phyloP scores from a whole-genome alignment of 179 eudicot species.

The Pouteria campechiana region DNA sequence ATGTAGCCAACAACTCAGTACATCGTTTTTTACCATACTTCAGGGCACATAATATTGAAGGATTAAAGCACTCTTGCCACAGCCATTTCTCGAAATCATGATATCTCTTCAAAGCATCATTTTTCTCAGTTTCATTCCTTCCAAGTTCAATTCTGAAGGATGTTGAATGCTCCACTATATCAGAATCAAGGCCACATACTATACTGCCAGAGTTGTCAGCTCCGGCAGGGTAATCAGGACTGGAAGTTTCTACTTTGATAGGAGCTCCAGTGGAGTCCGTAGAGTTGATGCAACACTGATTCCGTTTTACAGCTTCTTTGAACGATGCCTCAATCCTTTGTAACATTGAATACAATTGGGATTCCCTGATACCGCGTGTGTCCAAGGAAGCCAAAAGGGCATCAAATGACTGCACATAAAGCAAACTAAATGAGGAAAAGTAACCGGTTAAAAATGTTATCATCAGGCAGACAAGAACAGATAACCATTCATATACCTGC shows the following conservation, averaged over 20 bases:
- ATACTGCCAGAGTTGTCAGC: slow-evolving; percentile 45
- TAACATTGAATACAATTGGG: slow-evolving; percentile 60
- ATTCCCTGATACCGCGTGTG: slow-evolving; percentile 74
- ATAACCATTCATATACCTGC: too few relatives aligned
- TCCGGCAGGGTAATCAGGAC: slow-evolving; percentile 17
- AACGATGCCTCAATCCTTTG: slow-evolving; percentile 52
- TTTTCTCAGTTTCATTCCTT: slow-evolving; percentile 28
- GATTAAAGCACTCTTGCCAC: slow-evolving; percentile 52
- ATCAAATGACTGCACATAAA: slow-evolving; percentile 60
- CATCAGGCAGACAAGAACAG: too few relatives aligned
- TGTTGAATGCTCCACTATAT: slow-evolving; percentile 34
- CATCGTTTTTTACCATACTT: slow-evolving; percentile 48
- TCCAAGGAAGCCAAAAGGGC: slow-evolving; percentile 66
- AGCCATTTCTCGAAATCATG: slow-evolving; percentile 65
- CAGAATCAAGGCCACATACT: slow-evolving; percentile 33
- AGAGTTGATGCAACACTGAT: slow-evolving; percentile 5
- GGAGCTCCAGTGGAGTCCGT: slow-evolving; percentile 3
- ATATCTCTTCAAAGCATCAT: slow-evolving; percentile 32
- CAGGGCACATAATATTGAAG: slow-evolving; percentile 35
- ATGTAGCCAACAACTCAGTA: slow-evolving; percentile 26
- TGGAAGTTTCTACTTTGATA: slow-evolving; percentile 23
- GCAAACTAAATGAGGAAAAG: background rate
- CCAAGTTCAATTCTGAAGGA: slow-evolving; percentile 74
- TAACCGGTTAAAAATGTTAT: too few relatives aligned
- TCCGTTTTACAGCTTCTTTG: slow-evolving; percentile 40